Base-by-base conservation (phyloP, 352 stramenopile genomes). In the Pythium apleroticum region DNA sequence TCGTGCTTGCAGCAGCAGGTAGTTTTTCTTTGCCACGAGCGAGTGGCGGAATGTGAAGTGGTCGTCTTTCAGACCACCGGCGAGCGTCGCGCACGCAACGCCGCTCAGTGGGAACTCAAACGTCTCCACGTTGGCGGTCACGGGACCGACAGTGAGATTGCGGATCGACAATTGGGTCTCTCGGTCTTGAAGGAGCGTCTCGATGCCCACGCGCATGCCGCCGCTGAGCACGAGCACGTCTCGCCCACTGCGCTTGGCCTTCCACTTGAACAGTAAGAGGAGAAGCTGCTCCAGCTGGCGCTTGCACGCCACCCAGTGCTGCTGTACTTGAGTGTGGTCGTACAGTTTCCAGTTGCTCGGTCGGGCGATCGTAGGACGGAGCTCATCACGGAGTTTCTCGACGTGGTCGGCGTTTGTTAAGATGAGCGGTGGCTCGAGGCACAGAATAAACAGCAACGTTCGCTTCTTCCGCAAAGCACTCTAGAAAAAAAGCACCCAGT, bases 151-250 rank as follows among this genome's bases (percentile, higher is more conserved):
- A n/a, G 78, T 87, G 30, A 89, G 46, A 41, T 78, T 89, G 12
- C 80, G 77, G 46, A 91, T 52, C 19, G 74, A 75, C 15, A 93
- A 48, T 12, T 74, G 71, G 4, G 73, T 78, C 12, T 72, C 73
- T 2, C 52, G 63, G 55, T 93, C 81, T 49, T 77, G 70, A 1
- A 93, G 25, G 20, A 91, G 33, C 19, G 82, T 90, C 50, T 93
- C 83, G 20, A 93, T 72, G 0, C 79, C 82, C 37, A 89, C 63
- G 3, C 72, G 67, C 70, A 91, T 81, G 2, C 78, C 79, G 28
- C 85, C 85, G 43, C 81, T 91, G n/a, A 93, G 69, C 12, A 93
- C 55, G 12, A 91, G 61, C 8, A 89, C 70, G 45, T 93, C 85
- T 17, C 85, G 82, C 1, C 85, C 85, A 28, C 73, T 76, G 20